A percentile compares a stretch with the other conserved stretches of the same genome.
Evolutionary conservation across 2,329 filamentous ascomycete genomes (phyloP).

Genomic region (Paraconiothyrium brasiliense): DNA sequence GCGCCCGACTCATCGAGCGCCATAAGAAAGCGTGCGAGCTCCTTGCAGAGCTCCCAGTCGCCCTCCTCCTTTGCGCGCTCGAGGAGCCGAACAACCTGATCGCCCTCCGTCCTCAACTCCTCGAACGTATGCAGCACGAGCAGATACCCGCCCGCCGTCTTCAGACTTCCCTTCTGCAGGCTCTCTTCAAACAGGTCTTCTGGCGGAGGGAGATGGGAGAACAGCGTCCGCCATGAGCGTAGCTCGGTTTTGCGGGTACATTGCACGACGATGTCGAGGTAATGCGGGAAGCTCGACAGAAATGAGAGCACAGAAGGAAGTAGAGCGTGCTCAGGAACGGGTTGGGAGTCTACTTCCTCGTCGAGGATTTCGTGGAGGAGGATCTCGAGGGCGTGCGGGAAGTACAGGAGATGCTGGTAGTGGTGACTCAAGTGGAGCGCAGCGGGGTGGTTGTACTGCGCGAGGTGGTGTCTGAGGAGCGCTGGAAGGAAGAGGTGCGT

Average conservation of each 20-base stretch:
- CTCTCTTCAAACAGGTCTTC: constrained; percentile 94
- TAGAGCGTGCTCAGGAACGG: constrained; percentile 58
- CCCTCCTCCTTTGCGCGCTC: constrained; percentile 81
- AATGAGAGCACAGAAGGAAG: constrained; percentile 64
- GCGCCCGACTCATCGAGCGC: constrained; percentile 88
- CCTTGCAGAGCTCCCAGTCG: constrained; percentile 96
- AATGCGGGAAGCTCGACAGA: constrained; percentile 71
- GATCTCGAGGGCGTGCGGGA: constrained; percentile 90
- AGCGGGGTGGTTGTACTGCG: constrained; percentile 77
- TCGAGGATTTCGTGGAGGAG: constrained; percentile 93
- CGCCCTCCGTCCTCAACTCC: constrained; percentile 68
- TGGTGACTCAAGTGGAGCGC: constrained; percentile 84
- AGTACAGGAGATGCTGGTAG: constrained; percentile 89
- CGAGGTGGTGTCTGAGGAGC: constrained; percentile 80
- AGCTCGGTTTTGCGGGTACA: constrained; percentile 98
- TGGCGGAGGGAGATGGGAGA: constrained; percentile 88
- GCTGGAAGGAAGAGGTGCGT: constrained; percentile 94
- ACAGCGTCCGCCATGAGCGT: constrained; percentile 92
- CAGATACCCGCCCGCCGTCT: constrained; percentile 96
- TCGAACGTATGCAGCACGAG: constrained; percentile 87
- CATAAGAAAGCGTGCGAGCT: constrained; percentile 92
- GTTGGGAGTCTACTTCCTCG: constrained; percentile 83
- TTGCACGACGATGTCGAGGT: constrained; percentile 94
- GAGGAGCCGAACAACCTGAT: constrained; percentile 83
- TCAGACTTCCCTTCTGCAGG: constrained; percentile 82